Evolutionary conservation across 2,329 filamentous ascomycete genomes (phyloP).

Genomic region (Clarireedia sp.): DNA sequence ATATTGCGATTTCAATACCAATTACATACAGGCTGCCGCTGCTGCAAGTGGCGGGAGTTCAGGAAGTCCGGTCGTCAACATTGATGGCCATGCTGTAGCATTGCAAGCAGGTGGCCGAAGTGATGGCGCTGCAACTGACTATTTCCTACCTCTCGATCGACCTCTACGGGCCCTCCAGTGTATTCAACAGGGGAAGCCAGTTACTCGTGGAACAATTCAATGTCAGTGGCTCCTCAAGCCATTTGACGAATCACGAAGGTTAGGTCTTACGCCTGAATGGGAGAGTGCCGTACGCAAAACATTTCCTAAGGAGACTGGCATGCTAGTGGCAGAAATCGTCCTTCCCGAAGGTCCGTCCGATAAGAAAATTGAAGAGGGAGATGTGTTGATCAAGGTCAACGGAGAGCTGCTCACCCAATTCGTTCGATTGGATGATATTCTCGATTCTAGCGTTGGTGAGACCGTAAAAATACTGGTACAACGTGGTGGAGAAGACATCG

Average conservation of each 20-base stretch:
- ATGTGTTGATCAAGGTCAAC: conserved; percentile 89
- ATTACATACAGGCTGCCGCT: conserved; percentile 97
- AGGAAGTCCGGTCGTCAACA: conserved; percentile 95
- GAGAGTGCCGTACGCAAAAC: conserved; percentile 75
- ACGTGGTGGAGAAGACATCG: conserved; percentile 78
- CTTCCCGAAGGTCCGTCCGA: conserved; percentile 85
- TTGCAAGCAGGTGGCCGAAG: conserved; percentile 89
- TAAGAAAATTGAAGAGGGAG: conserved; percentile 83
- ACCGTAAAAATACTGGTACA: conserved; percentile 77
- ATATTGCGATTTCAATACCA: conserved; percentile 92
- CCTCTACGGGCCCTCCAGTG: conserved; percentile 81
- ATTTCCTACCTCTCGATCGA: conserved; percentile 89
- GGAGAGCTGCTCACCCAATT: conserved; percentile 90
- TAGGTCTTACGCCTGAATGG: conserved; percentile 78
- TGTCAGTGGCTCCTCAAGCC: conserved; percentile 96
- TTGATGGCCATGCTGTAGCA: conserved; percentile 85
- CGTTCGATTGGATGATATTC: conserved; percentile 78
- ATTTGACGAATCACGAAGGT: conserved; percentile 88
- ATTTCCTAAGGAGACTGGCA: conserved; percentile 89
- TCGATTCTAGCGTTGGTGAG: conserved; percentile 78
- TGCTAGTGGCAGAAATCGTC: conserved; percentile 94
- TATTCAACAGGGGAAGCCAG: conserved; percentile 64
- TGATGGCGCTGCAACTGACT: conserved; percentile 94
- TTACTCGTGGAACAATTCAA: conserved; percentile 93
- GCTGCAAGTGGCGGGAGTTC: conserved; percentile 95